Base-by-base conservation (phyloP, 495 filamentous ascomycete genomes). In the Cladorrhinum samala region DNA sequence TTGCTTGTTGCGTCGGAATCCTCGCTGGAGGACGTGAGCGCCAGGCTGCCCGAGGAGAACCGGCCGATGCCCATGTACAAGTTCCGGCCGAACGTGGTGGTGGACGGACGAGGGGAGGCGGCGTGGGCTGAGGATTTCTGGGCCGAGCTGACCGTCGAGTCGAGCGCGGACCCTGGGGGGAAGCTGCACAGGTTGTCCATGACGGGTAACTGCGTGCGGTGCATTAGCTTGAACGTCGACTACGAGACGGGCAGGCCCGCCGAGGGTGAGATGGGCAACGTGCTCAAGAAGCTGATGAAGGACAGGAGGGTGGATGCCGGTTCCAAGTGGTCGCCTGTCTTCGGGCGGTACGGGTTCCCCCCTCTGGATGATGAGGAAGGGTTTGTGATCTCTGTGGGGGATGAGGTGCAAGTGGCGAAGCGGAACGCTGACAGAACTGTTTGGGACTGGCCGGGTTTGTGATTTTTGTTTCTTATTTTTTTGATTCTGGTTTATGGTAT, bases 51-150 rank as follows among this genome's bases (percentile, higher is more conserved):
- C 0, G 73, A 67, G 0, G 77, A 71, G 2, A 58, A 60, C 38
- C 63, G 76, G 27, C 56, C 72, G n/a, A 81, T 90, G 74, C 83
- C 86, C 56, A 78, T 88, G 60, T 84, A 82, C 9, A 93, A 91
- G 62, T 91, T 95, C 68, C 80, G 92, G 23, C 86, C 90, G 0
- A 96, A 96, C 59, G 81, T 96, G 38, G 83, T 96, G 7, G 66
- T 96, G 7, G 76, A 78, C 9, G 85, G 63, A 7, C 72, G 77
- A 2, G 84, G 60, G 3, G 66, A 68, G 25, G 59, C 60, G 8
- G 75, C 83, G 0, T 97, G 80, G 68, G 91, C 90, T 17, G 91
- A 97, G 61, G 92, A 96, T 56, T 93, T 80, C 63, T 97, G 91
- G 91, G 82, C 73, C 9, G 84, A 86, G 61, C 62, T 89, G 24